These are phyloP conservation scores for Aechmea fasciata DNA, from an alignment of 176 grass and related monocot species.

Conservation along the genomic window DNA sequence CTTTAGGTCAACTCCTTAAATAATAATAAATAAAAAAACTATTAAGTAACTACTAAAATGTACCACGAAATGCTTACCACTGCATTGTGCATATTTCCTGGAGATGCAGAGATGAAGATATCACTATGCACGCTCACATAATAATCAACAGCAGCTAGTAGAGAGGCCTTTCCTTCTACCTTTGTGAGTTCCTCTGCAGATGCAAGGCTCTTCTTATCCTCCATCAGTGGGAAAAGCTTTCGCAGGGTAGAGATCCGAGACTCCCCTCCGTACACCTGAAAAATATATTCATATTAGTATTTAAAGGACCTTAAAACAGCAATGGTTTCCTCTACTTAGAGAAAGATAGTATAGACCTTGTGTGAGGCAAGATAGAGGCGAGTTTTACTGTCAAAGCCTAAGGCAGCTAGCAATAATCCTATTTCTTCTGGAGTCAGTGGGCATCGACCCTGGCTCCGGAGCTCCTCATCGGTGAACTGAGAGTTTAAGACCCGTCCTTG, in stretches of 20 bases:
- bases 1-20: background rate
- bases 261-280: constrained; percentile 81
- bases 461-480: constrained; percentile 57
- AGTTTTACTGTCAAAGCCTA: constrained; percentile 69
- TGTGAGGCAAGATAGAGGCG: constrained; percentile 90
- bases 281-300: constrained; percentile 12
- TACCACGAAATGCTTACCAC: constrained; percentile 35
- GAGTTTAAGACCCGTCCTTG: constrained; percentile 85
- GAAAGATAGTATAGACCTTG: constrained; percentile 36
- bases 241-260: constrained; percentile 58
- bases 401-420: constrained; percentile 57
- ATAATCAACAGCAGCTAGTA: constrained; percentile 84
- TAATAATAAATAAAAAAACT: background rate
- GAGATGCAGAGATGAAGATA: constrained; percentile 81
- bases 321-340: background rate
- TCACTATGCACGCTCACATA: constrained; percentile 71
- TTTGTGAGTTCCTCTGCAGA: constrained; percentile 49
- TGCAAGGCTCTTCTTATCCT: constrained; percentile 78
- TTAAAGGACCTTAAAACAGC: background rate
- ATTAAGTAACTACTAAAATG: background rate
- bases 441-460: constrained; percentile 60
- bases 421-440: constrained; percentile 89
- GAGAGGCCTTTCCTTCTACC: constrained; percentile 80
- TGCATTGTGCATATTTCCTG: constrained; percentile 97
- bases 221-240: constrained; percentile 73